A percentile compares a stretch with the other conserved stretches of the same genome.
These are phyloP conservation scores for Arabidopsis lyrata DNA, from an alignment of 441 rosid genomes.

Conservation along the genomic window DNA sequence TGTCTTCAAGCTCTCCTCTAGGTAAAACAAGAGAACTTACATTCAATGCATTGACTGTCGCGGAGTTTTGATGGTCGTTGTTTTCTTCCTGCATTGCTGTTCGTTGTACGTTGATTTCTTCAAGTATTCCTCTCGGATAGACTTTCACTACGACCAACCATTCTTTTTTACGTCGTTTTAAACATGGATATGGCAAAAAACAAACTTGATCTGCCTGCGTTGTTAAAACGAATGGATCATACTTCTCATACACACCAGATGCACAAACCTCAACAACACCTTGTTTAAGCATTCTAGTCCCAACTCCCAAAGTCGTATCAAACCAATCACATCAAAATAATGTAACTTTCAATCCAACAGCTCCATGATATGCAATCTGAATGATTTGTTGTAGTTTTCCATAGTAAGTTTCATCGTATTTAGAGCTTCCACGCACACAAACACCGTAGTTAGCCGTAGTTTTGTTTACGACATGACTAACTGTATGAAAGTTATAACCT, in stretches of 20 bases:
- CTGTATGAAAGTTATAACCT: neutral
- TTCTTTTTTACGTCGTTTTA: neutral
- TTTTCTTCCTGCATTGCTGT: neutral
- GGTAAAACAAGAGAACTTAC: too few relatives aligned
- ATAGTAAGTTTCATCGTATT: too few relatives aligned
- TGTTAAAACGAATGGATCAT: neutral
- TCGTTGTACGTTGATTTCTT: neutral
- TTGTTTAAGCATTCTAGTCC: neutral
- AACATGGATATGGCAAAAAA: neutral
- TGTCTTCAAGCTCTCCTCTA: too few relatives aligned
- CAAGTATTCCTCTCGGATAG: neutral
- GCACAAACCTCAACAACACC: neutral
- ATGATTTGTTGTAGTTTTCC: neutral
- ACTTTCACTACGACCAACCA: neutral
- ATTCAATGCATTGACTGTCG: too few relatives aligned
- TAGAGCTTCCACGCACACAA: neutral
- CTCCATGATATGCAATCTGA: neutral
- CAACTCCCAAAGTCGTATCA: neutral
- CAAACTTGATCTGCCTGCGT: neutral
- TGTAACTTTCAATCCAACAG: neutral
- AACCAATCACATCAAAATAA: neutral
- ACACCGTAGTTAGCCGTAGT: neutral
- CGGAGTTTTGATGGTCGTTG: too few relatives aligned
- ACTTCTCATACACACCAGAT: neutral
- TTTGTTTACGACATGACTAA: too few relatives aligned